Evolutionary conservation across 148 eudicot genomes (phyloP), one percentile per base, ranked within the genome.

Genomic region (Pouteria glomerata): DNA sequence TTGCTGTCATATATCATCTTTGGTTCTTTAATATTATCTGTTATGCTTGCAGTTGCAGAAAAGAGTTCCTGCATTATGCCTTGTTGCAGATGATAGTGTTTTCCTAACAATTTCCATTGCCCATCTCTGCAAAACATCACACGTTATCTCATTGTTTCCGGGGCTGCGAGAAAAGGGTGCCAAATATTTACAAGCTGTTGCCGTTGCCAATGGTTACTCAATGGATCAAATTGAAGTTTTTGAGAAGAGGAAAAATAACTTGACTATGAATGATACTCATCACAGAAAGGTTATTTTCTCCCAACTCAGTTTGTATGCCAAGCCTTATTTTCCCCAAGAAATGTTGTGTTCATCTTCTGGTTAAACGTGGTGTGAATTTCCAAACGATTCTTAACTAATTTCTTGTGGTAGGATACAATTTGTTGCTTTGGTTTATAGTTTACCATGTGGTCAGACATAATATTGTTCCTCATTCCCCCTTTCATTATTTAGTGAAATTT

Each of bases 51-150:
- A 93, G 98, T 41, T 90, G 80, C 69, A 63, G 57, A 76, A 78
- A 69, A 90, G 78, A 77, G 82, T 69, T 66, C 56, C 74, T 73
- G 82, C 82, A 23, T 68, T 82, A 50, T 93, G 96, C 79, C 77
- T 84, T 45, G 83, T 93, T 80, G 88, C 84, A 50, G 98, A 93
- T 83, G 98, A 93, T 69, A 87, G 98, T 78, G 48, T 93, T 73
- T 93, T 93, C 77, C 76, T 88, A 80, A 76, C 98, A 27, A 64
- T 83, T 76, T 86, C 91, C 78, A 71, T 87, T 66, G 81, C 90
- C 56, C 78, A 70, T 81, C 86, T 87, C 68, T 88, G 84, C 66
- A 77, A 81, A 67, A 68, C 80, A 48, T 83, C 92, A 24, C 85
- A 73, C 23, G 67, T 89, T 69, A 77, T 84, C 51, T 74, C 95